Conservation (phyloP, 169 alveolate species). For the Eimeria acervulina region DNA sequence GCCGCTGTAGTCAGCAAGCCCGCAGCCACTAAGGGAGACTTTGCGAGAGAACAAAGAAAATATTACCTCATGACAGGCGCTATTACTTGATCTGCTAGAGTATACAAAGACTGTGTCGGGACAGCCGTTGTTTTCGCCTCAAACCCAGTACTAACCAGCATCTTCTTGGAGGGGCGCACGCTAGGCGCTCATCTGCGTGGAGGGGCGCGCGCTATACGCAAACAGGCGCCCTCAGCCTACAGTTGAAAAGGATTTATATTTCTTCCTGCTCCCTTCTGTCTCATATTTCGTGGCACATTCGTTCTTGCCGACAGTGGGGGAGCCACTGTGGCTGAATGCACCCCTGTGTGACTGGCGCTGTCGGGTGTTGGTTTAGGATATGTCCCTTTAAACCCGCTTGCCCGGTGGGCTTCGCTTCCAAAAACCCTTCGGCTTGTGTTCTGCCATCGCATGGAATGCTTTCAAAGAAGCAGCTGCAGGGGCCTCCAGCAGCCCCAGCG, state of each 20-base stretch:
- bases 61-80: background rate
- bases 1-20: constrained; percentile 56
- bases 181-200: constrained; percentile 39
- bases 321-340: constrained; percentile 28
- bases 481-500: constrained; percentile 80
- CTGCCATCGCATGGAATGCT: constrained; percentile 76
- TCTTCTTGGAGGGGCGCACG: constrained; percentile 48
- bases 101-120: background rate
- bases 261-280: background rate
- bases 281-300: background rate
- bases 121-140: background rate
- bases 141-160: constrained; percentile 32
- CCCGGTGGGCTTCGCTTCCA: constrained; percentile 54
- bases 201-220: constrained; percentile 38
- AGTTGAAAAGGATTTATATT: background rate
- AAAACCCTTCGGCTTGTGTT: background rate
- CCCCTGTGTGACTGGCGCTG: background rate
- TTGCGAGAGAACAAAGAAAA: background rate
- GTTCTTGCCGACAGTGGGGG: background rate
- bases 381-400: background rate
- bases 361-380: background rate
- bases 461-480: constrained; percentile 67
- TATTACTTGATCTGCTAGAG: background rate
- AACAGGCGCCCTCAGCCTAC: constrained; percentile 5
- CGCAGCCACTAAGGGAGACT: constrained; percentile 24